A percentile compares a stretch with the other conserved stretches of the same genome.
These are phyloP conservation scores for Flaveria floridana DNA, from an alignment of 140 eudicot species.

Conservation along the genomic window DNA sequence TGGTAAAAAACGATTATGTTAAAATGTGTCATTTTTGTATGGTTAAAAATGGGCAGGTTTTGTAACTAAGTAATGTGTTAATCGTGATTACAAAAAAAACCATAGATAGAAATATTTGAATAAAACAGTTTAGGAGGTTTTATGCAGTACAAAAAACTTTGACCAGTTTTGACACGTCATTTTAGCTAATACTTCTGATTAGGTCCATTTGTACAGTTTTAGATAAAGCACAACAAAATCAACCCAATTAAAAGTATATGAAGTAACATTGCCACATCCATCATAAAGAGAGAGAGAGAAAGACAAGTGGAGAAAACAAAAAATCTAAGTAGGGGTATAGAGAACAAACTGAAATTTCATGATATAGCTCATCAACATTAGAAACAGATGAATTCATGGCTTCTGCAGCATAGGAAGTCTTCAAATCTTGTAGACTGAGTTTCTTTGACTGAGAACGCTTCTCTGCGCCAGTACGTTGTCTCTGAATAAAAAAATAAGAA, in stretches of 20 bases:
- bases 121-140: background rate
- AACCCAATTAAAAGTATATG: background rate
- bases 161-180: background rate
- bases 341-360: constrained; percentile 61
- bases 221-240: background rate
- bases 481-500: constrained; percentile 38
- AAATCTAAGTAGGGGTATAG: background rate
- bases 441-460: constrained; percentile 44
- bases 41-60: background rate
- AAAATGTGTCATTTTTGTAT: background rate
- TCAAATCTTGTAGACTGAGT: constrained; percentile 51
- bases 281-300: background rate
- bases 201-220: background rate
- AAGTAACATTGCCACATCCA: background rate
- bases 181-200: background rate
- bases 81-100: background rate
- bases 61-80: background rate
- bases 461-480: constrained; percentile 53
- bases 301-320: background rate
- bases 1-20: background rate
- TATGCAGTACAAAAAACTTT: background rate
- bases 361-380: constrained; percentile 63
- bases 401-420: constrained; percentile 50
- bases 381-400: constrained; percentile 48
- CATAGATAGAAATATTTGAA: background rate